Conservation (phyloP, 768 basidiomycete species). For the Sarcodon sp. region DNA sequence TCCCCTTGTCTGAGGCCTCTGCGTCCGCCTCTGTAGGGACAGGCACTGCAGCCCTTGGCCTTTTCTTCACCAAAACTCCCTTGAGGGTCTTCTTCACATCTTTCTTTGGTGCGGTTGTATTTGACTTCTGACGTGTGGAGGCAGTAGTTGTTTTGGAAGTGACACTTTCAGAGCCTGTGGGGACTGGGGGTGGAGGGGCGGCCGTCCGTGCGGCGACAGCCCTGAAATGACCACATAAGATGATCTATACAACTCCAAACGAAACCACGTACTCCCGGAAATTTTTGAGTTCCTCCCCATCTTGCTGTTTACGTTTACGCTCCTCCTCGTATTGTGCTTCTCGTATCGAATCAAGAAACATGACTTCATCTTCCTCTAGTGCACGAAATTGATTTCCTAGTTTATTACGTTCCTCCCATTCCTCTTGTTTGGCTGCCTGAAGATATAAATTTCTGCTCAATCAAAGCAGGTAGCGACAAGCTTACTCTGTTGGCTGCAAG, state of each 20-base stretch:
- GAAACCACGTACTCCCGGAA: slow-evolving; percentile 54
- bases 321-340: slow-evolving; percentile 71
- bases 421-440: slow-evolving; percentile 82
- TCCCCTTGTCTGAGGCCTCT: slow-evolving; percentile 7
- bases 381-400: slow-evolving; percentile 86
- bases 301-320: slow-evolving; percentile 55
- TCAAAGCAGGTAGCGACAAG: slow-evolving; percentile 4
- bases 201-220: slow-evolving; percentile 60
- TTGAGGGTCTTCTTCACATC: slow-evolving; percentile 57
- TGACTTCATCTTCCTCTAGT: slow-evolving; percentile 81
- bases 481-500: slow-evolving; percentile 77
- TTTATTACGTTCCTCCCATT: slow-evolving; percentile 88
- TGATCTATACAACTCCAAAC: background rate
- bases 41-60: slow-evolving; percentile 26
- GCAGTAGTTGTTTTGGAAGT: slow-evolving; percentile 15
- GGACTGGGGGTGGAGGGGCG: slow-evolving; percentile 21
- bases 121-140: slow-evolving; percentile 6
- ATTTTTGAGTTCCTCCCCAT: slow-evolving; percentile 66
- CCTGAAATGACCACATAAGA: slow-evolving; percentile 17
- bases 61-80: slow-evolving; percentile 75
- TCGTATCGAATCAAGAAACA: slow-evolving; percentile 75
- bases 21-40: slow-evolving; percentile 3
- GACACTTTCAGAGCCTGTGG: slow-evolving; percentile 5
- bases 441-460: slow-evolving; percentile 10
- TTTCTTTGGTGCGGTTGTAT: slow-evolving; percentile 33